Base-by-base conservation (phyloP, 768 basidiomycete species). In the Phaeotremella fagi region DNA sequence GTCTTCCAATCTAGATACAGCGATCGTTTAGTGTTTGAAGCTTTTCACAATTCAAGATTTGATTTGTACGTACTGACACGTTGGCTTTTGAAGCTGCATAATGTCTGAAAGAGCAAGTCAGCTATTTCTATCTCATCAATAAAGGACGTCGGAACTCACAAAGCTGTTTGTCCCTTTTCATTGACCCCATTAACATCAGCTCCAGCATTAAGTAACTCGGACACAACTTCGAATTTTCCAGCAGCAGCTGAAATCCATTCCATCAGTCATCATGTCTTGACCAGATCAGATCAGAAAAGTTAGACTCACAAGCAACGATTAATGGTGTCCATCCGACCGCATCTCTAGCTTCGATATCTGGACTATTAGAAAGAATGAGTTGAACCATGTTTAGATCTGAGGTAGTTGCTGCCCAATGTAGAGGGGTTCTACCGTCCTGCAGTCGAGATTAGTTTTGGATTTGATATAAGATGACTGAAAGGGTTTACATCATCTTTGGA, bases 1-100 rank as follows among this genome's bases (percentile, higher is more conserved):
- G 79, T 75, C 81, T 85, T 61, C 89, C 91, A 75, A 94, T 89
- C 91, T 97, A 41, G 26, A 33, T 3, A 9, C 48, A 16, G 25
- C 24, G 31, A 25, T 57, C 53, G 62, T n/a, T n/a, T n/a, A n/a
- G n/a, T n/a, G 49, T 48, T 43, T 18, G 14, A 18, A 22, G 11
- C 5, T 38, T 18, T 24, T 44, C 4, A 33, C 46, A 26, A 29
- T 25, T 27, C 18, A 15, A 37, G 16, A 36, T 1, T 7, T 7
- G 31, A 33, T 3, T 2, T 3, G 15, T 18, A 52, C 68, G 33
- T 47, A 73, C 72, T 18, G 64, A 48, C 18, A 70, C 62, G 35
- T 70, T 58, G 16, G 70, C 71, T 45, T 74, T 75, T 2, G 73
- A 75, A 25, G 75, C 75, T 1, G 75, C 75, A 44, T 76, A 76